Evolutionary conservation across 2,329 filamentous ascomycete species (phyloP), one percentile per base, ranked within the genome.

Genomic region (Pseudogymnoascus sp.): DNA sequence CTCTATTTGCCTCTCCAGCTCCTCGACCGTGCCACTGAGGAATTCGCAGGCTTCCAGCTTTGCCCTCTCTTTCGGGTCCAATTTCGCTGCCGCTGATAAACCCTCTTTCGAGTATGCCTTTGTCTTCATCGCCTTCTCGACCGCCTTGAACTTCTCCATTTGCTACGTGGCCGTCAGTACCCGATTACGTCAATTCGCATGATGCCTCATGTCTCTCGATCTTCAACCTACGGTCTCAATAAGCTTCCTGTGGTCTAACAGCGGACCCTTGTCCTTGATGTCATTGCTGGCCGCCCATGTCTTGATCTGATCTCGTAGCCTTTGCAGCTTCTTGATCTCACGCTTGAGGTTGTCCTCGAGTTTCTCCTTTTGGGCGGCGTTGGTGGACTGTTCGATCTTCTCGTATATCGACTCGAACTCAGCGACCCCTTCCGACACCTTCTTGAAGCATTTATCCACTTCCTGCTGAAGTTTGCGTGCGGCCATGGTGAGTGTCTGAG

Each of bases 131-230:
- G 96, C 94, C 81, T 99, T 99, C 77, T 99, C 94, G 60, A 99
- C 94, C n/a, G 92, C 93, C 79, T 99, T 99, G 84, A 99, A 99
- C 71, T 91, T 92, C 78, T 99, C 94, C 94, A 99, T 99, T 89
- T 93, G 88, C 90, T 94, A 77, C 74, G 77, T 73, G 35, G 57
- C 37, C 57, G 37, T 58, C 57, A 58, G 57, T 39, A 38, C 35
- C 54, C n/a, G 12, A 37, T 39, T 58, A 58, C 14, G 57, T 39
- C 30, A 60, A 57, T 60, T 7, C 25, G 25, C 22, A 60, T 36
- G 36, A 22, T 60, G 65, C 37, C 22, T 18, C 38, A 57, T 58
- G 43, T 9, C 33, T 39, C 58, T 61, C 36, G 30, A 62, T 18
- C 35, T 64, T 64, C 38, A 35, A 65, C 69, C n/a, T 70, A 97